Percentiles rank a stretch among this genome's conserved stretches.
phyloP scores from a whole-genome alignment of 2,329 filamentous ascomycete species.

The Fusarium robinianum region DNA sequence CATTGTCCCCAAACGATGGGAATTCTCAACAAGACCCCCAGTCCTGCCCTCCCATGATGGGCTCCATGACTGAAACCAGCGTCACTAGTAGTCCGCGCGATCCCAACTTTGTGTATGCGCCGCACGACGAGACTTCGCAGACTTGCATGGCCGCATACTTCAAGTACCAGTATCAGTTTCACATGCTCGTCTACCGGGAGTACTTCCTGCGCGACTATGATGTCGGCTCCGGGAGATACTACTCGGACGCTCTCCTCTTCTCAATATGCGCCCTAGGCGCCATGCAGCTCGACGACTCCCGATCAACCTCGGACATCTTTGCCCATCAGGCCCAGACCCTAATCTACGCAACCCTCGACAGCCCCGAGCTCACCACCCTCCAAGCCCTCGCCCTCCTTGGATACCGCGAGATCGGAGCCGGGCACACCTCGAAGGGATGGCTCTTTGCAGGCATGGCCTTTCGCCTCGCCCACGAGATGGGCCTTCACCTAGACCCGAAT shows the following conservation, averaged over 20 bases:
- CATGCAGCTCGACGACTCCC: constrained; percentile 49
- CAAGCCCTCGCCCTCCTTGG: constrained; percentile 52
- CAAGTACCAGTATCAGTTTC: constrained; percentile 52
- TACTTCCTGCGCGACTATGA: constrained; percentile 57
- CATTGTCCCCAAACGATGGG: constrained; percentile 23
- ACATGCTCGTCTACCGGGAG: constrained; percentile 56
- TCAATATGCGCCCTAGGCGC: constrained; percentile 55
- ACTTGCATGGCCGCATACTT: constrained; percentile 54
- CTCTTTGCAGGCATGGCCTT: constrained; percentile 58
- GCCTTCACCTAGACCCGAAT: constrained; percentile 55
- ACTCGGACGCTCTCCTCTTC: constrained; percentile 54
- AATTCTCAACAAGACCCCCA: constrained; percentile 19
- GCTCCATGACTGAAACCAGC: constrained; percentile 15
- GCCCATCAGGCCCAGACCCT: constrained; percentile 50
- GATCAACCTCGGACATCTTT: constrained; percentile 48
- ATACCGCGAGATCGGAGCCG: constrained; percentile 53
- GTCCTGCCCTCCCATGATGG: constrained; percentile 13
- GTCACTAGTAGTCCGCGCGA: constrained; percentile 28
- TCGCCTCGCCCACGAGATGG: constrained; percentile 56
- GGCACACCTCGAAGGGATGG: constrained; percentile 55
- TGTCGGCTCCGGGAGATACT: constrained; percentile 51
- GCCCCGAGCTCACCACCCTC: constrained; percentile 52
- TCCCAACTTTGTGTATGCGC: constrained; percentile 44
- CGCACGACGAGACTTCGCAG: constrained; percentile 50
- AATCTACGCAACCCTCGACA: constrained; percentile 51